Conservation (phyloP, 495 filamentous ascomycete genomes). For the Chaetomium tenue region DNA sequence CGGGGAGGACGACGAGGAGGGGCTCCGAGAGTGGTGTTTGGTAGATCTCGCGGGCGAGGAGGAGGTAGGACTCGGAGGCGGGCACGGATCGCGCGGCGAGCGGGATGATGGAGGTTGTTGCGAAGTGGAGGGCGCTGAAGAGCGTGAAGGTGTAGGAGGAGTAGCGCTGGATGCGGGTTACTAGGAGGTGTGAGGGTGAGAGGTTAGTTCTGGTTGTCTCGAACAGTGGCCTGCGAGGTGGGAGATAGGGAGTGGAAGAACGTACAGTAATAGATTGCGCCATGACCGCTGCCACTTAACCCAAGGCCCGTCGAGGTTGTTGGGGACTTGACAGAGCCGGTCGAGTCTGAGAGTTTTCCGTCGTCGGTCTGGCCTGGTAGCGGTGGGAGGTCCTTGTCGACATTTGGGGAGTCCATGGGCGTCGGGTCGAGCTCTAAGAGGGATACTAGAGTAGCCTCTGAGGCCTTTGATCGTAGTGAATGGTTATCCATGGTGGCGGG, state of each 20-base stretch:
- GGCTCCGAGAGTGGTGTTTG: conserved; percentile 70
- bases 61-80: conserved; percentile 61
- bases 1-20: conserved; percentile 59
- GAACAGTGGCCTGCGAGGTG: conserved; percentile 20
- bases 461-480: conserved; percentile 38
- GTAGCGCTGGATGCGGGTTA: conserved; percentile 78
- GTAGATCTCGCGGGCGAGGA: conserved; percentile 71
- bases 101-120: conserved; percentile 75
- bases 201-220: conserved; percentile 7
- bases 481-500: conserved; percentile 33
- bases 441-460: conserved; percentile 57
- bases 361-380: conserved; percentile 35
- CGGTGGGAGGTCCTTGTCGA: conserved; percentile 57
- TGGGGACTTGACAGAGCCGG: conserved; percentile 29
- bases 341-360: conserved; percentile 27
- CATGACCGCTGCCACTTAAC: conserved; percentile 53
- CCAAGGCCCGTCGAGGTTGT: conserved; percentile 42
- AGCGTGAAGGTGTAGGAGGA: conserved; percentile 81
- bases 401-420: conserved; percentile 65
- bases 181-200: conserved; percentile 43
- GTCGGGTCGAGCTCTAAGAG: conserved; percentile 78
- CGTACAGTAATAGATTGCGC: conserved; percentile 63
- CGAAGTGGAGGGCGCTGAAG: conserved; percentile 74
- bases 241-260: conserved; percentile 12
- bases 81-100: conserved; percentile 55